Evolutionary conservation across 306 rosid genomes (phyloP).

Genomic region (Pterocarpus santalinus): DNA sequence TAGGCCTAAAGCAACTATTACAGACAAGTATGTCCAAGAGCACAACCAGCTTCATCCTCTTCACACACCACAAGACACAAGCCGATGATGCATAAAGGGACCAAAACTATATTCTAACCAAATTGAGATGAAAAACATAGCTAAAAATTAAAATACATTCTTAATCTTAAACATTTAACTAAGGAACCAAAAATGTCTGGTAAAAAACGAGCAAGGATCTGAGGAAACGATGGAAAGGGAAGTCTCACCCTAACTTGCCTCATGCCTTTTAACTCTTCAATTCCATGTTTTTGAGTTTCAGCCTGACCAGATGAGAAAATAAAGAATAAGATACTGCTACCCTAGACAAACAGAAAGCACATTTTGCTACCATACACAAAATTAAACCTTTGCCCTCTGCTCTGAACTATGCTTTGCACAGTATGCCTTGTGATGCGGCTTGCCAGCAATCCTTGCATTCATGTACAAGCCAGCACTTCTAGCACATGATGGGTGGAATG

Average conservation of each 20-base stretch:
- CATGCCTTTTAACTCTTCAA: conserved; percentile 83
- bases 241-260: conserved; percentile 84
- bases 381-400: conserved; percentile 86
- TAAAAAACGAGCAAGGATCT: conserved; percentile 12
- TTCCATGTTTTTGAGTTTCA: conserved; percentile 88
- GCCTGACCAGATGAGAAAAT: conserved; percentile 64
- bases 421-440: conserved; percentile 90
- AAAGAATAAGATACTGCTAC: conserved; percentile 28
- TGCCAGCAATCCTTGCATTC: conserved; percentile 72
- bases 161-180: conserved; percentile 45
- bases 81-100: no score
- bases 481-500: conserved; percentile 92
- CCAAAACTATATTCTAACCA: no score
- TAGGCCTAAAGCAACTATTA: not conserved
- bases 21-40: no score
- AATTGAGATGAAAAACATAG: no score
- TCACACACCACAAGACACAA: conserved; percentile 64
- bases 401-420: conserved; percentile 93
- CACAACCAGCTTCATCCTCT: no score
- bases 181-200: not conserved
- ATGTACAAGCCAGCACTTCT: conserved; percentile 87
- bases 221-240: conserved; percentile 1
- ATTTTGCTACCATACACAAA: conserved; percentile 14
- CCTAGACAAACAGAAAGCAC: conserved; percentile 13
- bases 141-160: not conserved